Evolutionary conservation across 768 basidiomycete genomes (phyloP), one percentile per base, ranked within the genome.

Genomic region (Daedalea quercina): DNA sequence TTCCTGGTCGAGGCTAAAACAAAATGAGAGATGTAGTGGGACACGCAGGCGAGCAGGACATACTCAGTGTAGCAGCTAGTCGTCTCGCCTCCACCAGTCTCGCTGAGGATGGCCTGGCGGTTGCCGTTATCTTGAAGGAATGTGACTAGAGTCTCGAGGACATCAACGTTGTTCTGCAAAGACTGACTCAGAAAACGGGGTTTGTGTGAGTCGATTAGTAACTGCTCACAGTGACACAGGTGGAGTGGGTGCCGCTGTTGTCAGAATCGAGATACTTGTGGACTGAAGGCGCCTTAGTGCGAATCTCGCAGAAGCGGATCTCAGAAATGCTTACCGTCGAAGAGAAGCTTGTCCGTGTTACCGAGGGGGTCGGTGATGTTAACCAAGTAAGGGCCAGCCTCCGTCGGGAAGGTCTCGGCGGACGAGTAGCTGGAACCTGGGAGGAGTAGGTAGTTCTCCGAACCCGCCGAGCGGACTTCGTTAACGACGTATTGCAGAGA

Each of bases 181-280:
- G 44, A 55, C 6, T 51, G 53, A 52, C 44, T n/a, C 47, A 44
- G 47, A 54, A 42, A 19, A 52, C 45, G 12, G 53, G 48, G 33
- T 54, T 45, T 15, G 12, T 7, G 4, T 15, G 20, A 15, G 2
- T 17, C 12, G 34, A 19, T 6, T 6, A 17, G 12, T 17, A 20
- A 19, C 44, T 13, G 52, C 54, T 23, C 45, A 61, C 64, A 15
- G 68, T 73, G 2, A 62, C 62, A 54, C 74, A 74, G 33, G 68
- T 69, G 3, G 62, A 50, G 54, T 63, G 64, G 1, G 70, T 72
- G 23, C 75, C 76, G 33, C 65, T 69, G 59, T 72, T 73, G 60
- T 76, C 72, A 23, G 60, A 63, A 55, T 77, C 75, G 56, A 75
- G 70, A 59, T 76, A 76, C 62, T 73, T 69, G 67, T 76, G 74